These are phyloP conservation scores for Scedosporium dehoogii DNA, from an alignment of 2,329 filamentous ascomycete species.

Conservation along the genomic window DNA sequence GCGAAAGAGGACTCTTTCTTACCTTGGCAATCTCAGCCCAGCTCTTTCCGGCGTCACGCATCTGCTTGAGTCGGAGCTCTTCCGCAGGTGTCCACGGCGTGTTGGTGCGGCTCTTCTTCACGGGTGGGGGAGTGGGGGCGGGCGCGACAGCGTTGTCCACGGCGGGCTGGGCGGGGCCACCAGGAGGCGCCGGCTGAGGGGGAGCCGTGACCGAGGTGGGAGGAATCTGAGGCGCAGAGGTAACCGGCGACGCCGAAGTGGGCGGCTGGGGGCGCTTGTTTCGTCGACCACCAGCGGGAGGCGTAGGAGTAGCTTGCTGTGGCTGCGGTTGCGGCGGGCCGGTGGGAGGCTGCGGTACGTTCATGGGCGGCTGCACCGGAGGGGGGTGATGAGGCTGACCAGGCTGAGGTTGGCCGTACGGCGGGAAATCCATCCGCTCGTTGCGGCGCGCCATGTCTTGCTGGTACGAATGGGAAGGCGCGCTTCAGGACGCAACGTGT, in stretches of 20 bases:
- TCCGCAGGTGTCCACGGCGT: conserved; percentile 96
- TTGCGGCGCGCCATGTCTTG: conserved; percentile 36
- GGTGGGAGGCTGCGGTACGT: conserved; percentile 24
- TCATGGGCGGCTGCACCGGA: conserved; percentile 32
- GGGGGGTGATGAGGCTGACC: conserved; percentile 28
- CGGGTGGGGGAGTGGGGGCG: conserved; percentile 36
- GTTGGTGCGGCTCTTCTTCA: conserved; percentile 95
- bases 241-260: conserved; percentile 14
- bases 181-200: conserved; percentile 11
- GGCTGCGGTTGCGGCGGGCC: conserved; percentile 24
- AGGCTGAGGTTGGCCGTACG: conserved; percentile 28
- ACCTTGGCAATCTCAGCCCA: conserved; percentile 99
- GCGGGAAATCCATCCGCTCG: conserved; percentile 30
- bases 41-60: conserved; percentile 86
- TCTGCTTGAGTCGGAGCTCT: conserved; percentile 82
- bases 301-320: conserved; percentile 27
- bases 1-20: conserved; percentile 41
- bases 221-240: conserved; percentile 12
- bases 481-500: conserved; percentile 21
- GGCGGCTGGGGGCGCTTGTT: conserved; percentile 30
- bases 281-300: conserved; percentile 26
- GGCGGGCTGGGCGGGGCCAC: conserved; percentile 17
- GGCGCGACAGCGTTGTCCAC: conserved; percentile 11
- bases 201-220: conserved; percentile 18
- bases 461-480: conserved; percentile 36